A percentile compares a stretch with the other conserved stretches of the same genome.
Conservation (phyloP, 1,284 basidiomycete genomes). For the Marasmius fiardii region DNA sequence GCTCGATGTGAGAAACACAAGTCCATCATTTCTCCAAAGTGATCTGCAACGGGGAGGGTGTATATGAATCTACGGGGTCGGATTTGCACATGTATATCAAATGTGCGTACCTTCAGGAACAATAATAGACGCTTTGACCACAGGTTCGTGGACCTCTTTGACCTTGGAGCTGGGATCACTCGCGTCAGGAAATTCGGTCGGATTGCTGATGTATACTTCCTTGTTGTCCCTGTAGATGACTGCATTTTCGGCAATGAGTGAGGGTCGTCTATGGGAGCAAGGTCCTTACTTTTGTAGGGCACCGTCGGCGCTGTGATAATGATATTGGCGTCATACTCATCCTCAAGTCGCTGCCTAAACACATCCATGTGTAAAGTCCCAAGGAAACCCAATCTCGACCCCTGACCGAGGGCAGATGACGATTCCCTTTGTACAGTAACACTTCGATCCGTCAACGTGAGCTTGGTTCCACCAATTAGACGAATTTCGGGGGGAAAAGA, state of each 20-base stretch:
- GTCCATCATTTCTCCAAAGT: slow-evolving; percentile 91
- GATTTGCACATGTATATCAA: too few relatives aligned
- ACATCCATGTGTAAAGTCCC: slow-evolving; percentile 98
- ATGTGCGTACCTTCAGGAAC: slow-evolving; percentile 86
- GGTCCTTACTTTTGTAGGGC: slow-evolving; percentile 75
- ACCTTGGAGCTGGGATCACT: slow-evolving; percentile 63
- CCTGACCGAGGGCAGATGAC: slow-evolving; percentile 93
- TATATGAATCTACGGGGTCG: too few relatives aligned
- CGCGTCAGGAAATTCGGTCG: slow-evolving; percentile 87
- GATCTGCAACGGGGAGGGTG: too few relatives aligned
- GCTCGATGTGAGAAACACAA: slow-evolving; percentile 80
- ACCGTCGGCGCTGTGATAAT: slow-evolving; percentile 94
- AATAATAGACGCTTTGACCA: slow-evolving; percentile 88
- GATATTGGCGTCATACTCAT: slow-evolving; percentile 90
- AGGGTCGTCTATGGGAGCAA: slow-evolving; percentile 1
- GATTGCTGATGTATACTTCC: slow-evolving; percentile 80
- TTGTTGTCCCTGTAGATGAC: slow-evolving; percentile 71
- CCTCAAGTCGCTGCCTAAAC: slow-evolving; percentile 93
- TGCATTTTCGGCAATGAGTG: slow-evolving; percentile 26
- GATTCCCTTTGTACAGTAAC: slow-evolving; percentile 93
- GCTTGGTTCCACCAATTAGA: slow-evolving; percentile 35
- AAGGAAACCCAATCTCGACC: slow-evolving; percentile 92
- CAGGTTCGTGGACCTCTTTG: slow-evolving; percentile 81
- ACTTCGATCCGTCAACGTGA: slow-evolving; percentile 85
- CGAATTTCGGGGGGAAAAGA: slow-evolving; percentile 2